Percentiles rank a stretch among this genome's conserved stretches.
These are phyloP conservation scores for Lichtheimia hyalospora DNA, from an alignment of 371 early-diverging fungal species.

Conservation along the genomic window DNA sequence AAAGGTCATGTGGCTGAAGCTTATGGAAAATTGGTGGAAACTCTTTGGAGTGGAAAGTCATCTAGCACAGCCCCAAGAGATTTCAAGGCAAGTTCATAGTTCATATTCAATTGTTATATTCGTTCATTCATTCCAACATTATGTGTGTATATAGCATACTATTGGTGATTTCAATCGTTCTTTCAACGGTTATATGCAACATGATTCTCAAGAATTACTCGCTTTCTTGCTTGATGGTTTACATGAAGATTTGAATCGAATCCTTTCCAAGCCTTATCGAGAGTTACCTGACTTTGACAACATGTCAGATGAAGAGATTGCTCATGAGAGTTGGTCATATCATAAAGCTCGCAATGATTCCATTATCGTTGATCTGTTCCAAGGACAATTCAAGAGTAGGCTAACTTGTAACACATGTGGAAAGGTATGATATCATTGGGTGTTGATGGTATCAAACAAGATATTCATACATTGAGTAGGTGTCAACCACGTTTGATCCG, in stretches of 20 bases:
- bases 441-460: background rate
- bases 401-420: slow-evolving; percentile 70
- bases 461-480: slow-evolving; percentile 11
- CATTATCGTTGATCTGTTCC: slow-evolving; percentile 79
- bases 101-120: background rate
- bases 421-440: slow-evolving; percentile 27
- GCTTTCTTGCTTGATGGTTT: slow-evolving; percentile 61
- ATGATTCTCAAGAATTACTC: slow-evolving; percentile 73
- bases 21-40: slow-evolving; percentile 60
- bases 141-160: slow-evolving; percentile 32
- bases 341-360: slow-evolving; percentile 70
- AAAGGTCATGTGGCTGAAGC: slow-evolving; percentile 65
- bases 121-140: background rate
- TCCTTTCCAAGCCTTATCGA: slow-evolving; percentile 72
- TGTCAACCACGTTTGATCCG: slow-evolving; percentile 72
- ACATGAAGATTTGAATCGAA: slow-evolving; percentile 73
- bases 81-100: slow-evolving; percentile 52
- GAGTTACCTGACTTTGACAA: slow-evolving; percentile 75
- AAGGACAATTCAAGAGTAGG: slow-evolving; percentile 79
- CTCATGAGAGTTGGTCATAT: slow-evolving; percentile 56
- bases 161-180: slow-evolving; percentile 66
- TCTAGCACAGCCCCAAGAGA: slow-evolving; percentile 60
- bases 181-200: slow-evolving; percentile 73
- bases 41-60: slow-evolving; percentile 57
- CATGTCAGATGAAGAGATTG: slow-evolving; percentile 61